Conservation (phyloP, 768 basidiomycete species). For the Lentinula aciculospora region DNA sequence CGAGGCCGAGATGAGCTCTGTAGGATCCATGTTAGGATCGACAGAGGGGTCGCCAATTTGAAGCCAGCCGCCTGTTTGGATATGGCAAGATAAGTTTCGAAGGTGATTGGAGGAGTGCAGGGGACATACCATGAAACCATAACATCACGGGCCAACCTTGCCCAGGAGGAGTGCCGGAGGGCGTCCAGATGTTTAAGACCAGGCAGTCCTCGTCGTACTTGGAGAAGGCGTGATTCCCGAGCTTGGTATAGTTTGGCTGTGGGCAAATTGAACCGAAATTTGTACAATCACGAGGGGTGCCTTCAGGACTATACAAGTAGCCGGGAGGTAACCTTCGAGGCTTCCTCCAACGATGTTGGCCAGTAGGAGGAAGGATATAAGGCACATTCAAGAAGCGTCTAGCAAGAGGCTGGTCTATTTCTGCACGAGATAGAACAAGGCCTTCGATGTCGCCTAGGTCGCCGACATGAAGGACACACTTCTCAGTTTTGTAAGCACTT, state of each 20-base stretch:
- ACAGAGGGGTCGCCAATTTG: conserved; percentile 8
- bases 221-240: conserved; percentile 1
- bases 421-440: conserved; percentile 1
- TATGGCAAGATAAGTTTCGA: not conserved
- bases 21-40: conserved; percentile 7
- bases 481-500: not conserved
- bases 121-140: conserved; percentile 7
- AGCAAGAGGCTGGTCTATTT: not conserved
- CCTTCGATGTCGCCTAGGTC: not conserved
- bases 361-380: conserved; percentile 6
- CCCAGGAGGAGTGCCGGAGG: conserved; percentile 3
- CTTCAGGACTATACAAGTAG: not conserved
- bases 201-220: conserved; percentile 6
- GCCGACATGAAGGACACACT: not conserved
- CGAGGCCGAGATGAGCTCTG: conserved; percentile 3
- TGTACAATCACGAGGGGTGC: conserved; percentile 5
- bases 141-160: conserved; percentile 9
- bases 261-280: conserved; percentile 6
- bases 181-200: conserved; percentile 7
- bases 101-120: not conserved
- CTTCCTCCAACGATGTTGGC: conserved; percentile 6
- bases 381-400: conserved; percentile 6
- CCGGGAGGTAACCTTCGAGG: conserved; percentile 1
- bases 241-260: conserved; percentile 5
- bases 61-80: conserved; percentile 3